Base-by-base conservation (phyloP, 2,329 filamentous ascomycete genomes). In the Colletotrichum salicis region DNA sequence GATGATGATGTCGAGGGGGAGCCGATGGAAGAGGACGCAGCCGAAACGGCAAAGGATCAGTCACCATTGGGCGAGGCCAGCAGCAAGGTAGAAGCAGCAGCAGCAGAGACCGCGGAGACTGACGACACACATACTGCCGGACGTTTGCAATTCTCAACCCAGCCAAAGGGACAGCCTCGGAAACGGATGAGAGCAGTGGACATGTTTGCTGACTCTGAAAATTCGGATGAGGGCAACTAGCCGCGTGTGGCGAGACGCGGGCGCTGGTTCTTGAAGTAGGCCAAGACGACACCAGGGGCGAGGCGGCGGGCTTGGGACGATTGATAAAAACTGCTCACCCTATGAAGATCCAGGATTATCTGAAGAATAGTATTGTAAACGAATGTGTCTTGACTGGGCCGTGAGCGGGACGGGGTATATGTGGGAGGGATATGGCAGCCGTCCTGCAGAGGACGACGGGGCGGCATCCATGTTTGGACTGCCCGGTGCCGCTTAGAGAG, bases 201-300 rank as follows among this genome's bases (percentile, higher is more conserved):
- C 78, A 95, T 96, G 93, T 97, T 96, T 88, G 93, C 92, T 12
- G 92, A 93, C 79, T 93, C 92, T 5, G 93, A 93, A 75, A 87
- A 81, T 52, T 84, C 80, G 35, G 82, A 84, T n/a, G 78, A 76
- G 33, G 77, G 74, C 54, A 75, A 76, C 64, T 79, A 70, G 57
- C 35, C 29, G 45, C 48, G 31, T 56, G 64, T 54, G 45, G 65
- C 54, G 55, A 29, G 55, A 64, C 29, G 27, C 12, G 67, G 33
- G 56, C 35, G 56, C 31, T 58, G 29, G 24, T 33, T 31, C 27
- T 52, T 37, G 27, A 27, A 61, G 24, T 48, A 64, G 65, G 55
- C 33, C 54, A 68, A 27, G 51, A 45, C 41, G 29, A 41, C 51
- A 33, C 48, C 55, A 61, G 58, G 45, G 55, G 64, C 54, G 58